Conservation (phyloP, 2,329 filamentous ascomycete species). For the Penicillium hordei region DNA sequence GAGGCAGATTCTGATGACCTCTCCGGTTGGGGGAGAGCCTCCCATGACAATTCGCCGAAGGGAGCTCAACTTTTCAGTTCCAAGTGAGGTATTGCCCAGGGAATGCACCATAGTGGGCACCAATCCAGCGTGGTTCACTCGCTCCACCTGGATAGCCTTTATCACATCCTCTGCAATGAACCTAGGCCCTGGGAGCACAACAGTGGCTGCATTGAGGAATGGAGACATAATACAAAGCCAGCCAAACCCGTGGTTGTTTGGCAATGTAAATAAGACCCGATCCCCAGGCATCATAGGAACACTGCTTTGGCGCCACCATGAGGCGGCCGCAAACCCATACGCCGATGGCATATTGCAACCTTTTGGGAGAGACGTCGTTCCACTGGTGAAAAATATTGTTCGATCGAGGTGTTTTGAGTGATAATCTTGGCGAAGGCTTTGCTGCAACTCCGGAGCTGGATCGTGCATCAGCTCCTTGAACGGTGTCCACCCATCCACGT, state of each 20-base stretch:
- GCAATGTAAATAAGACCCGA: constrained; percentile 7
- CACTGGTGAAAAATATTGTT: constrained; percentile 20
- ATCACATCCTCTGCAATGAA: constrained; percentile 12
- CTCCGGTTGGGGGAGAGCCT: constrained; percentile 15
- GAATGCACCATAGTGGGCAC: constrained; percentile 15
- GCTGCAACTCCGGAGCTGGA: background rate
- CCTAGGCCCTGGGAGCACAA: constrained; percentile 14
- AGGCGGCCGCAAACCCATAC: constrained; percentile 9
- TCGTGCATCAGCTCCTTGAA: constrained; percentile 2
- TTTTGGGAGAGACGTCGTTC: constrained; percentile 20
- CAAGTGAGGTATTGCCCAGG: background rate
- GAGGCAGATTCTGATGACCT: constrained; percentile 14
- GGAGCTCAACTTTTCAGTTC: background rate
- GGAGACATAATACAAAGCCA: constrained; percentile 10
- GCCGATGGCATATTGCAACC: constrained; percentile 16
- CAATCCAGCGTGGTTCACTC: constrained; percentile 3
- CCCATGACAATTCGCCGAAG: constrained; percentile 11
- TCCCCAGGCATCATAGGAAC: constrained; percentile 15
- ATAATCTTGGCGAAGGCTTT: background rate
- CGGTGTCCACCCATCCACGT: background rate
- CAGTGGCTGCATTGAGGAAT: constrained; percentile 14
- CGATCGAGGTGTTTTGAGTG: background rate
- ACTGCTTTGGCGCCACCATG: constrained; percentile 2
- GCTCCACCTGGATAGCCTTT: constrained; percentile 6
- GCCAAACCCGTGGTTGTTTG: constrained; percentile 20